phyloP scores from a whole-genome alignment of 208 protist genomes.

The Naegleria gruberi region DNA sequence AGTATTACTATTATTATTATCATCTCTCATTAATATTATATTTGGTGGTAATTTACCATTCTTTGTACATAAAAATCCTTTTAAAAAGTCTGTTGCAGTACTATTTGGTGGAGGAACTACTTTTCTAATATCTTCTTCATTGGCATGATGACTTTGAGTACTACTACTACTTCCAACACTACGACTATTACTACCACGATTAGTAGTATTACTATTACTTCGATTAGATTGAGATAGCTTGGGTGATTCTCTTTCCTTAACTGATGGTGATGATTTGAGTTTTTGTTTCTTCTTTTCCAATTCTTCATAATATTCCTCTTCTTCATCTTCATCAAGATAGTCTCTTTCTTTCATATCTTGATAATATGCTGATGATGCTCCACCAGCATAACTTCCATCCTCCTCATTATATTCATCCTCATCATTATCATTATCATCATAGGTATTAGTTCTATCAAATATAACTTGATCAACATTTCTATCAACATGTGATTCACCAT shows the following conservation, averaged over 20 bases:
- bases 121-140: too few relatives aligned
- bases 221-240: too few relatives aligned
- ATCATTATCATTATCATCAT: neutral
- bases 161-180: neutral
- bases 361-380: neutral
- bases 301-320: neutral
- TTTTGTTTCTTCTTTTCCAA: neutral
- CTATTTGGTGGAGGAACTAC: too few relatives aligned
- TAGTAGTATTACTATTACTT: neutral
- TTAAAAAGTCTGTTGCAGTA: too few relatives aligned
- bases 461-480: neutral
- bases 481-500: neutral
- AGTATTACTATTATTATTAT: too few relatives aligned
- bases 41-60: too few relatives aligned
- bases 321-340: neutral
- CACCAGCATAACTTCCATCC: neutral
- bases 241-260: neutral
- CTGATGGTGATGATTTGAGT: neutral
- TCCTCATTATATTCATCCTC: neutral
- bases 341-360: too few relatives aligned
- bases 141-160: too few relatives aligned
- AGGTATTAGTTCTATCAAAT: neutral
- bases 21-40: too few relatives aligned
- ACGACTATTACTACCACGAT: neutral
- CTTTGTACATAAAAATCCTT: too few relatives aligned